Percentiles rank a stretch among this genome's conserved stretches.
Conservation (phyloP, 2,329 filamentous ascomycete genomes). For the Parastagonospora avenae region DNA sequence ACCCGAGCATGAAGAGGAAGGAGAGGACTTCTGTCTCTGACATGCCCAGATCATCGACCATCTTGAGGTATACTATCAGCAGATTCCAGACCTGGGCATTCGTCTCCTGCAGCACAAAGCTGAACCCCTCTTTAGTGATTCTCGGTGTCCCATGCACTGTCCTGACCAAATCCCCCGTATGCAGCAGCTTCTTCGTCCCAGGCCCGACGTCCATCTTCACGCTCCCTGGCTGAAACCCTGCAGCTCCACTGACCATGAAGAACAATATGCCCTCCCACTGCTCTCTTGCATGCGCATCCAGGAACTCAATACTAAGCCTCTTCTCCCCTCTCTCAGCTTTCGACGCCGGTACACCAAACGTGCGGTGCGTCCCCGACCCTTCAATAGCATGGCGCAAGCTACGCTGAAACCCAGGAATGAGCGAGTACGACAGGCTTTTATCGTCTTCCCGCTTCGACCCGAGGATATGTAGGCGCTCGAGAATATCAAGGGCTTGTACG, state of each 20-base stretch:
- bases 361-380: slow-evolving; percentile 81
- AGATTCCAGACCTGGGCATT: slow-evolving; percentile 98
- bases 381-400: slow-evolving; percentile 87
- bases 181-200: slow-evolving; percentile 81
- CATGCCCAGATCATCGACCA: slow-evolving; percentile 74
- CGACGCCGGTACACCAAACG: slow-evolving; percentile 85
- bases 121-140: slow-evolving; percentile 93
- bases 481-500: slow-evolving; percentile 80
- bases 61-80: slow-evolving; percentile 89
- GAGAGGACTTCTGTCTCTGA: slow-evolving; percentile 92
- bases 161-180: slow-evolving; percentile 81
- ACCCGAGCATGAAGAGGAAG: slow-evolving; percentile 94
- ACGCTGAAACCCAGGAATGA: slow-evolving; percentile 80
- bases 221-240: slow-evolving; percentile 54
- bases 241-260: slow-evolving; percentile 85
- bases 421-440: slow-evolving; percentile 72
- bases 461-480: slow-evolving; percentile 87
- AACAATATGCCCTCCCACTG: slow-evolving; percentile 98
- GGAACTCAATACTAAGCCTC: slow-evolving; percentile 71
- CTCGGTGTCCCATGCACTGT: slow-evolving; percentile 60
- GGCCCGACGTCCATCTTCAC: slow-evolving; percentile 48
- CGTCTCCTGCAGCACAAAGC: slow-evolving; percentile 90
- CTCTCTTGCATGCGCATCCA: slow-evolving; percentile 83
- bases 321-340: slow-evolving; percentile 63
- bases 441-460: slow-evolving; percentile 60